Base-by-base conservation (phyloP, 345 rosid genomes). In the Pugionium cornutum region DNA sequence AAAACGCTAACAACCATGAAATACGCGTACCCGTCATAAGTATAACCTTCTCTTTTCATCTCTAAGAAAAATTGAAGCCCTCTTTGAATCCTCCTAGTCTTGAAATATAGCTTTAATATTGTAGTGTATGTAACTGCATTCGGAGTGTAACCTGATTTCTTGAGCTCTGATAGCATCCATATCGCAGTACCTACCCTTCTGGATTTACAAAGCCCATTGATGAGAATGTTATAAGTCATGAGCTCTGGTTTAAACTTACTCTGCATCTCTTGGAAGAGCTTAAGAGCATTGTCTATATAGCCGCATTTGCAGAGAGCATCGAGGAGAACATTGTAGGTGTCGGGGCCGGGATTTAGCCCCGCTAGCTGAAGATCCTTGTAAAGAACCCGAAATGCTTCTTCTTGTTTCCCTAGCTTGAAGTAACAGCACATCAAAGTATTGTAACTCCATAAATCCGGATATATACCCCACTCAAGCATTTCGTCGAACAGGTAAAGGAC, bases 241-340 rank as follows among this genome's bases (percentile, higher is more conserved):
- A 90, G 45, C 40, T 75, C 57, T 0, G 92, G 95, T 58, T 65
- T 76, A 68, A 88, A 77, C 63, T 1, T 46, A 39, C 91, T 92
- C 75, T 81, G 73, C 29, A 66, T 64, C 66, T 85, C 79, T 61
- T 85, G 76, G 59, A 90, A 86, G 26, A 85, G 56, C 83, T 45
- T 74, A 10, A 88, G 66, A 3, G 96, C 97, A 60, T 83, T 77
- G 9, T 48, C 46, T 1, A 67, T 48, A 71, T 56, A 81, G 40
- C 95, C 89, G 48, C 79, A 78, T 70, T 81, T 90, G 78, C 92
- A 88, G 18, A 94, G 87, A 6, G 96, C 97, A 77, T 90, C 84
- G 27, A 94, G 77, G 66, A 88, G 69, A 28, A 83, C 83, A 74
- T 90, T 92, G 69, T 75, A 81, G 2, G 99, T 84, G 36, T 86